phyloP scores from a whole-genome alignment of 495 filamentous ascomycete species.

The Penicillium egyptiacum region DNA sequence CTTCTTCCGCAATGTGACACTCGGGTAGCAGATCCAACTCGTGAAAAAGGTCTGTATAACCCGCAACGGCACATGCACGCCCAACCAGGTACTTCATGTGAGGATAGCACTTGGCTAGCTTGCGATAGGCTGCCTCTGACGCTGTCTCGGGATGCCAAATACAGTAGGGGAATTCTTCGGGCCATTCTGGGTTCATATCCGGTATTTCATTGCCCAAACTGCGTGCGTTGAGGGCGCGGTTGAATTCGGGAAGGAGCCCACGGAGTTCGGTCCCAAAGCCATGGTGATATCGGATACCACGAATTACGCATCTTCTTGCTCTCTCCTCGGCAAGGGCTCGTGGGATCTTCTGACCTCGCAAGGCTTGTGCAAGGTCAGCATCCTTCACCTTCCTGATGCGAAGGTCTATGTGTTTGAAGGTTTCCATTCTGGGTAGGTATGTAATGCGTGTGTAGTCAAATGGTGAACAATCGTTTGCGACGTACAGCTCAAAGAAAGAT shows the following conservation, averaged over 20 bases:
- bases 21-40: conserved; percentile 28
- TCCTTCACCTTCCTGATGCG: background rate
- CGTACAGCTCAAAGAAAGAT: too few species aligned
- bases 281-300: too few species aligned
- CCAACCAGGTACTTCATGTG: conserved; percentile 21
- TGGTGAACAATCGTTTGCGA: too few species aligned
- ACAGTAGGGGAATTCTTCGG: conserved; percentile 5
- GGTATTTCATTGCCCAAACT: background rate
- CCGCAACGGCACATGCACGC: conserved; percentile 26
- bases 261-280: too few species aligned
- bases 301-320: background rate
- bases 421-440: background rate
- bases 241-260: too few species aligned
- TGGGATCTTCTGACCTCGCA: background rate
- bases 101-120: conserved; percentile 16
- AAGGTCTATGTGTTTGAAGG: background rate
- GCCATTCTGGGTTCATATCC: background rate
- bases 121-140: conserved; percentile 28
- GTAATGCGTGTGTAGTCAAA: too few species aligned
- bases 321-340: background rate
- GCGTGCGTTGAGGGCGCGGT: too few species aligned
- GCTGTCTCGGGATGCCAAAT: conserved; percentile 37
- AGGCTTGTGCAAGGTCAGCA: background rate
- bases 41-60: conserved; percentile 20
- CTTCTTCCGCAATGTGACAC: conserved; percentile 23